Base-by-base conservation (phyloP, 106 monocot species). In the Dendrobium chrysotoxum region DNA sequence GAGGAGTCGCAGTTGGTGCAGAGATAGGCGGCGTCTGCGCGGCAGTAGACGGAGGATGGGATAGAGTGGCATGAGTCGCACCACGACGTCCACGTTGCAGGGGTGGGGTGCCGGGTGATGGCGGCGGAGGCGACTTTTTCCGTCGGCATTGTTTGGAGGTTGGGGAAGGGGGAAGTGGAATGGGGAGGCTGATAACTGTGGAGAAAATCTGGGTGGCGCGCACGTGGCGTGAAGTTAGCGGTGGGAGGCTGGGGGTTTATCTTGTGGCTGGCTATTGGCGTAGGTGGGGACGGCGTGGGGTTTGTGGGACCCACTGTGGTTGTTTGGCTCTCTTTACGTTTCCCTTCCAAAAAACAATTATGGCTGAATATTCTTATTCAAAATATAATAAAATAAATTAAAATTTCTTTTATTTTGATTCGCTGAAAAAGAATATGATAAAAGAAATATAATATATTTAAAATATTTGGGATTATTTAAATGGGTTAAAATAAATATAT, bases 21-120 rank as follows among this genome's bases (percentile, higher is more conserved):
- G 71, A 88, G 85, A 31, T 66, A 75, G 17, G 87, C 87, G 38
- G 79, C 75, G 38, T 88, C 87, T 9, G 85, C 84, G 7, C 75
- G 76, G 77, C 87, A 88, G 82, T 85, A 85, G 10, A 88, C 42
- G 2, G 79, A 75, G 44, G 76, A 75, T 15, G 87, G 85, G 26
- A 65, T 82, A 20, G 85, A 81, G 13, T 75, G 75, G 71, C 87
- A 88, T 3, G 85, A 84, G 7, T 88, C 87, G 53, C 85, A 88
- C 54, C 41, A 41, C 25, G 80, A 81, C 44, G 64, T 40, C 78
- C 41, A 38, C 0, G 31, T 35, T 0, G 31, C 18, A n/a, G 25
- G 15, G 23, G 71, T 50, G 40, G 12, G 26, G 17, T 53, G 38
- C 31, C 18, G 23, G 53, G 53, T 53, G 53, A 11, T 53, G 53